These are phyloP conservation scores for Crataegus laevigata DNA, from an alignment of 306 rosid genomes.

Conservation along the genomic window DNA sequence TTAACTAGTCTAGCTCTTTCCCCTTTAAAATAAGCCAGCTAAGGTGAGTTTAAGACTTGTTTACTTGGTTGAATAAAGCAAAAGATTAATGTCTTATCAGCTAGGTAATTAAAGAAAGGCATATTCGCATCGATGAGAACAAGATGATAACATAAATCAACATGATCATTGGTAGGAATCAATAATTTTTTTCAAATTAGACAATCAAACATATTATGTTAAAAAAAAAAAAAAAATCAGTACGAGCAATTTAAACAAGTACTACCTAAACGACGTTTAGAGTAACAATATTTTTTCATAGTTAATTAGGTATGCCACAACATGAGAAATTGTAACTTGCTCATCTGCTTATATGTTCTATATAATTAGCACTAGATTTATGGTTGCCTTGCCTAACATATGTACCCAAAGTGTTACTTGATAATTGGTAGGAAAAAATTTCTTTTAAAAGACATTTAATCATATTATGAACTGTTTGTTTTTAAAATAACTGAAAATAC, in stretches of 20 bases:
- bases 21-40: background rate
- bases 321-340: background rate
- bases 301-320: background rate
- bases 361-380: background rate
- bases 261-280: background rate
- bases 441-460: no score
- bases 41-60: background rate
- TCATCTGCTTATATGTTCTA: background rate
- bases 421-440: no score
- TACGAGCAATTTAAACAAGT: background rate
- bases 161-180: background rate
- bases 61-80: no score
- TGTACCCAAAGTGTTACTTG: background rate
- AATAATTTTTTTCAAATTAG: no score
- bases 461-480: no score
- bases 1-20: background rate
- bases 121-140: background rate
- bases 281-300: background rate
- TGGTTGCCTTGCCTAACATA: background rate
- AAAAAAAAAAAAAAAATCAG: no score
- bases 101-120: background rate
- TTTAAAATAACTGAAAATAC: no score
- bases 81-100: no score
- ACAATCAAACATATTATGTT: background rate
- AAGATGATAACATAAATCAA: background rate